Evolutionary conservation across 2,329 filamentous ascomycete genomes (phyloP).

Genomic region (Colletotrichum euphorbiae): DNA sequence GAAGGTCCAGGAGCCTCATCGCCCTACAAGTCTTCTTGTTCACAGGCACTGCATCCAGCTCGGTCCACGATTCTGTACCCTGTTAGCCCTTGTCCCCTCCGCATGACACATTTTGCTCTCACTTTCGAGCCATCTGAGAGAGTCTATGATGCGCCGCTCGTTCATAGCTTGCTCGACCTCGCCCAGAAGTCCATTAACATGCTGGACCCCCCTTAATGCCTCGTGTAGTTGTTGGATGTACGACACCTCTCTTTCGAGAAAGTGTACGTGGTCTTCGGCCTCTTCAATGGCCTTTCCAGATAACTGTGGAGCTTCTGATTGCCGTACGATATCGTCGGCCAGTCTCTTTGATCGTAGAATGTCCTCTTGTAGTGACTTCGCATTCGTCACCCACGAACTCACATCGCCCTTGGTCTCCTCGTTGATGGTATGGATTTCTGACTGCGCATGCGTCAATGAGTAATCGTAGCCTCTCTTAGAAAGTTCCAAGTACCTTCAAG

Average conservation of each 20-base stretch:
- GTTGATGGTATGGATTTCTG: constrained; percentile 81
- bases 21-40: constrained; percentile 72
- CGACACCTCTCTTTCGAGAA: constrained; percentile 67
- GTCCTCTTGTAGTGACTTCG: constrained; percentile 85
- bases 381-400: constrained; percentile 86
- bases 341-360: constrained; percentile 83
- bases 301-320: constrained; percentile 73
- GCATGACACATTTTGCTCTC: constrained; percentile 41
- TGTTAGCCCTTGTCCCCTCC: constrained; percentile 42
- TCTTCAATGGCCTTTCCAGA: constrained; percentile 65
- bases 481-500: constrained; percentile 51
- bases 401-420: constrained; percentile 82
- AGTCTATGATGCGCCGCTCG: constrained; percentile 68
- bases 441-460: constrained; percentile 52
- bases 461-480: no score
- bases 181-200: constrained; percentile 71
- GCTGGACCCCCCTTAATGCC: constrained; percentile 62
- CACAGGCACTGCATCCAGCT: constrained; percentile 69
- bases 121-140: constrained; percentile 68
- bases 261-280: constrained; percentile 66
- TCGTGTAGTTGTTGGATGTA: constrained; percentile 69
- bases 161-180: constrained; percentile 68
- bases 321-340: constrained; percentile 82
- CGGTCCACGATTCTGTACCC: constrained; percentile 63
- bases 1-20: constrained; percentile 72